These are phyloP conservation scores for Ceratocystiopsis sp. DNA, from an alignment of 2,329 filamentous ascomycete species.

Conservation along the genomic window DNA sequence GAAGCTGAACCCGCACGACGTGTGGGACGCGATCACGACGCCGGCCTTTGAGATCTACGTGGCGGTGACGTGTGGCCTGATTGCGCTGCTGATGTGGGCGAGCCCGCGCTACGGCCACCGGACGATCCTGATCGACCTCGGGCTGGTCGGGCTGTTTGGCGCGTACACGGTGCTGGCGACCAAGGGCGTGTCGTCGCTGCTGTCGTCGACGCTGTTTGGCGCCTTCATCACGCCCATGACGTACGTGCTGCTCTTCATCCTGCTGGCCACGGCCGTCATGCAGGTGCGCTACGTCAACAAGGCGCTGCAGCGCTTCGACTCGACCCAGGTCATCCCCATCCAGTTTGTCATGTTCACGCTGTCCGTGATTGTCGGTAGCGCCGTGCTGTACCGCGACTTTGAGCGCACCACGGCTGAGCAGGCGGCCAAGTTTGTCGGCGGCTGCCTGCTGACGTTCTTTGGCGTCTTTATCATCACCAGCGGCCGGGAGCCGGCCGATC, in stretches of 20 bases:
- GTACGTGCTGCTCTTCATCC: constrained; percentile 64
- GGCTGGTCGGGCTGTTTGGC: constrained; percentile 81
- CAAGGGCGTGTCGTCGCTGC: constrained; percentile 87
- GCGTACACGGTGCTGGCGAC: constrained; percentile 95
- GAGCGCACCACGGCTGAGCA: constrained; percentile 60
- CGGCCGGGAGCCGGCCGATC: constrained; percentile 44
- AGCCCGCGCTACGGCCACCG: constrained; percentile 72
- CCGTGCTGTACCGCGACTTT: constrained; percentile 87
- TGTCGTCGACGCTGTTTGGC: constrained; percentile 78
- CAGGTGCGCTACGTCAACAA: constrained; percentile 95
- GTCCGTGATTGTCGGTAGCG: constrained; percentile 86
- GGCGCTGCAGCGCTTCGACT: constrained; percentile 78
- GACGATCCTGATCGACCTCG: constrained; percentile 81
- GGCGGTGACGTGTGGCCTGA: constrained; percentile 56
- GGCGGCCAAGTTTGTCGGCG: constrained; percentile 71
- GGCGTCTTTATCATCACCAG: constrained; percentile 97
- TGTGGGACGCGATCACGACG: constrained; percentile 75
- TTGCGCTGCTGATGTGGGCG: constrained; percentile 60
- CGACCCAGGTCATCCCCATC: constrained; percentile 92
- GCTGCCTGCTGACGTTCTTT: constrained; percentile 82
- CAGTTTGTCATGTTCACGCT: constrained; percentile 96
- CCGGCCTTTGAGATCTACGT: constrained; percentile 87
- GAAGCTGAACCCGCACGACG: constrained; percentile 77
- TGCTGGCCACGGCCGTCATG: constrained; percentile 77
- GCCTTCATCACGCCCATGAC: constrained; percentile 85